Evolutionary conservation across 2,329 filamentous ascomycete genomes (phyloP), one percentile per base, ranked within the genome.

Genomic region (Fusarium sp.): DNA sequence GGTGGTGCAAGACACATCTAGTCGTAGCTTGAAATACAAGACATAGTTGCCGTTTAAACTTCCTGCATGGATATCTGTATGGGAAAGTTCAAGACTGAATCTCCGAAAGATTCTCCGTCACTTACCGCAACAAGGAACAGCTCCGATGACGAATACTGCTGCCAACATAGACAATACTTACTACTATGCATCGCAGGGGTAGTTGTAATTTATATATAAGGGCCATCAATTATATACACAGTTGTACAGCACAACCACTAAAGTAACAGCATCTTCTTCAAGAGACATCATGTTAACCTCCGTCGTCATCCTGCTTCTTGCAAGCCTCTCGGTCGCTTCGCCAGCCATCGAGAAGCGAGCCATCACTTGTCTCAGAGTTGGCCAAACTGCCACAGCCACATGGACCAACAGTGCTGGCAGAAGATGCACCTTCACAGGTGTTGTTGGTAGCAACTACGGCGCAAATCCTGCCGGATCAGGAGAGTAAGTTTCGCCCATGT

Each of bases 381-480:
- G 66, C 2, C 52, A 54, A 15, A 76, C 74, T 2, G 79, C 79
- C 5, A 81, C 77, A 6, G 80, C 80, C 10, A 73, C 61, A 17
- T 82, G 80, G 80, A 80, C 72, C 3, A 79, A 82, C 42, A 70
- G 71, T 42, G 76, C 73, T 0, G 78, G 77, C 0, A 63, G 78
- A 59, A 71, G 69, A 1, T 82, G 80, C 58, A 76, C 72, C 1
- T 82, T 76, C 63, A 75, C 68, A 0, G 79, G 79, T 7, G 66
- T 73, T 3, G 80, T 82, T 2, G 80, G 80, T 3, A 78, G 77
- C 53, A 82, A 82, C 65, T 82, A 76, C 43, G 80, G 80, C n/a
- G 66, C 69, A 0, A 80, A 80, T 38, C 67, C 63, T 36, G 71
- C 70, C 3, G 73, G 74, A 21, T 68, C 67, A 1, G 79, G 80